These are phyloP conservation scores for Penicillium parvum DNA, from an alignment of 495 filamentous ascomycete species.

Conservation along the genomic window DNA sequence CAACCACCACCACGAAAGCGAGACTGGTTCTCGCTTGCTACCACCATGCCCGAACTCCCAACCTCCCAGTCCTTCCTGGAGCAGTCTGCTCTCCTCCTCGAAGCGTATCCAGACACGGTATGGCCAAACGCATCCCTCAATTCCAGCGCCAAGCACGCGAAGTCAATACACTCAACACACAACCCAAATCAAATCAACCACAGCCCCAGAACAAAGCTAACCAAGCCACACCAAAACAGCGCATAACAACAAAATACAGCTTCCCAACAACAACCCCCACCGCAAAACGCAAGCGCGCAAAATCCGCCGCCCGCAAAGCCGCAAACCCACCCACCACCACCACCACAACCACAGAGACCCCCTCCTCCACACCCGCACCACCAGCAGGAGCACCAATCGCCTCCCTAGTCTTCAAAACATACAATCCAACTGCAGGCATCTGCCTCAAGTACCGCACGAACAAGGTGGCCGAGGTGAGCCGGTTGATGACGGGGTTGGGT, in stretches of 20 bases:
- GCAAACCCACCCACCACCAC: neutral
- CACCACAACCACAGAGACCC: slow-evolving; percentile 17
- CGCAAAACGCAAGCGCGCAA: slow-evolving; percentile 21
- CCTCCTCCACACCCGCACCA: slow-evolving; percentile 20
- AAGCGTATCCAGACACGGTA: slow-evolving; percentile 63
- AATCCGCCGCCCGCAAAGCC: slow-evolving; percentile 13
- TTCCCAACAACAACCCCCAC: slow-evolving; percentile 47
- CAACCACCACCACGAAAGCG: slow-evolving; percentile 3
- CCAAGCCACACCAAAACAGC: slow-evolving; percentile 9
- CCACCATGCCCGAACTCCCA: slow-evolving; percentile 55
- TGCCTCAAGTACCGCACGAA: slow-evolving; percentile 87
- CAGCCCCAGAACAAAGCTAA: slow-evolving; percentile 2
- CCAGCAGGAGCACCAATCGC: slow-evolving; percentile 45
- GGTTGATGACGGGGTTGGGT: slow-evolving; percentile 71
- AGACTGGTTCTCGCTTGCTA: slow-evolving; percentile 18
- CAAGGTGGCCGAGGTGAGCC: slow-evolving; percentile 83
- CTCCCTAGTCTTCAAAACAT: slow-evolving; percentile 80
- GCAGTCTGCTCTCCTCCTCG: slow-evolving; percentile 56
- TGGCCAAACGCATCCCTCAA: slow-evolving; percentile 11
- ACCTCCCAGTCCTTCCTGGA: slow-evolving; percentile 60
- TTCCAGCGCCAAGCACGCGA: neutral
- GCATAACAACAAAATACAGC: slow-evolving; percentile 82
- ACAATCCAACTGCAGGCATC: slow-evolving; percentile 73
- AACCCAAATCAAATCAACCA: neutral
- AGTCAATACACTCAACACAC: neutral